Base-by-base conservation (phyloP, 1,284 basidiomycete species). In the Trametes sp. region DNA sequence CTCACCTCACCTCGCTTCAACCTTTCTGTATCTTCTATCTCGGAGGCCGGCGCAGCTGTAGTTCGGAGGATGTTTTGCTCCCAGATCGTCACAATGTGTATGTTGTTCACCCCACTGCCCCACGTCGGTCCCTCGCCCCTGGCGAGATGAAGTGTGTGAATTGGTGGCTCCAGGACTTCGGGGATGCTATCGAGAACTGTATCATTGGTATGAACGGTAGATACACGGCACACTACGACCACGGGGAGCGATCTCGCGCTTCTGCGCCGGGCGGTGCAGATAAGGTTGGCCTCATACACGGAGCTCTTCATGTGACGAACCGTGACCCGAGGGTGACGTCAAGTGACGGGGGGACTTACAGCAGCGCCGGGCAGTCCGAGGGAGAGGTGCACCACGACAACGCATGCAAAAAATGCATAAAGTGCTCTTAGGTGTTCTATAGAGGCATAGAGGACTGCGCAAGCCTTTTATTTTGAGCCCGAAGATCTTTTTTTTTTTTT, bases 1-100 rank as follows among this genome's bases (percentile, higher is more conserved):
- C 44, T 36, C 44, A n/a, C 48, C 56, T 29, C 46, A 24, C 36
- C 19, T 33, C 46, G 19, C 35, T 42, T 33, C 36, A 21, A 28
- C 6, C 33, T 14, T 48, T 57, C 45, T 57, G 28, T 50, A 26
- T 38, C 11, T 44, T 44, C 56, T 52, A 21, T 33, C 51, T 50
- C 57, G 49, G 45, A 23, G 26, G 24, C 49, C 55, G 13, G 41
- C 36, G 42, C 57, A 45, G 62, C 33, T 58, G 61, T 63, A 54
- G 33, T 61, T 26, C 56, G 62, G 57, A 57, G 59, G 54, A 51
- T 60, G 57, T 62, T 56, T 60, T 62, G 65, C 56, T 64, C 55
- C 62, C 60, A 63, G 63, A 62, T 62, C 62, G 60, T 64, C 60
- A 58, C 36, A 67, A 64, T 67, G 65, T 60, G 61, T 59, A 64